Evolutionary conservation across 2,329 filamentous ascomycete species (phyloP).

Genomic region (Akanthomyces lecanii): DNA sequence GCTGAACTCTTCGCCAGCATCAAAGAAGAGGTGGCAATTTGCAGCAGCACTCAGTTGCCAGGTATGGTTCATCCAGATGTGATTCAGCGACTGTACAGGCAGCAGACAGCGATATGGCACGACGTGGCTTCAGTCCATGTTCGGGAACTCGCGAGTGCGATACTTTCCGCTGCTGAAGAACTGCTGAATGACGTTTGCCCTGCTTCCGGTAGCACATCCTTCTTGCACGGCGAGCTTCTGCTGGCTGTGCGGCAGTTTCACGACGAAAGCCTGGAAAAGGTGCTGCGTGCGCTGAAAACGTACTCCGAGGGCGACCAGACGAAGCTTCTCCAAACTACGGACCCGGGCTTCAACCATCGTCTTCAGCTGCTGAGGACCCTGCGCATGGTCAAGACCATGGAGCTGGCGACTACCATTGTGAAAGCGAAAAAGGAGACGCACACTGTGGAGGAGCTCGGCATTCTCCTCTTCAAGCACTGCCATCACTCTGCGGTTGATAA

Average conservation of each 20-base stretch:
- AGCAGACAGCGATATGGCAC: slow-evolving; percentile 32
- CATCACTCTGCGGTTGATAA: slow-evolving; percentile 23
- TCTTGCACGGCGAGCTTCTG: slow-evolving; percentile 21
- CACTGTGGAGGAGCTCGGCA: not conserved
- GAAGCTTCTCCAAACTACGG: slow-evolving; percentile 23
- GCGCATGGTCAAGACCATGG: slow-evolving; percentile 20
- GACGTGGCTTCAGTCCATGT: slow-evolving; percentile 26
- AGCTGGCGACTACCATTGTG: not conserved
- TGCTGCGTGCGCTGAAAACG: slow-evolving; percentile 17
- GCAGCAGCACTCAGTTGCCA: slow-evolving; percentile 29
- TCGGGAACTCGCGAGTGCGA: slow-evolving; percentile 17
- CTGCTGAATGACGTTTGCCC: slow-evolving; percentile 23
- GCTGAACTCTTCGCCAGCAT: not conserved
- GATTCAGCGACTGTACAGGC: slow-evolving; percentile 27
- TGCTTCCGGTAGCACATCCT: not conserved
- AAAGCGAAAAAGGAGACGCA: not conserved
- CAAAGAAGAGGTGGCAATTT: slow-evolving; percentile 23
- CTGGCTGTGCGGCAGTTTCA: not conserved
- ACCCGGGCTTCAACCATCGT: slow-evolving; percentile 22
- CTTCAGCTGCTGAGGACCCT: slow-evolving; percentile 21
- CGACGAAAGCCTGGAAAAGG: not conserved
- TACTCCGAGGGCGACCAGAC: slow-evolving; percentile 17
- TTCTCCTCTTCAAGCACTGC: slow-evolving; percentile 10
- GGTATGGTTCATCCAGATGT: slow-evolving; percentile 32
- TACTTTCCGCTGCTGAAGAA: slow-evolving; percentile 18